These are phyloP conservation scores for Dactylonectria estremocensis DNA, from an alignment of 2,329 filamentous ascomycete genomes.

Conservation along the genomic window DNA sequence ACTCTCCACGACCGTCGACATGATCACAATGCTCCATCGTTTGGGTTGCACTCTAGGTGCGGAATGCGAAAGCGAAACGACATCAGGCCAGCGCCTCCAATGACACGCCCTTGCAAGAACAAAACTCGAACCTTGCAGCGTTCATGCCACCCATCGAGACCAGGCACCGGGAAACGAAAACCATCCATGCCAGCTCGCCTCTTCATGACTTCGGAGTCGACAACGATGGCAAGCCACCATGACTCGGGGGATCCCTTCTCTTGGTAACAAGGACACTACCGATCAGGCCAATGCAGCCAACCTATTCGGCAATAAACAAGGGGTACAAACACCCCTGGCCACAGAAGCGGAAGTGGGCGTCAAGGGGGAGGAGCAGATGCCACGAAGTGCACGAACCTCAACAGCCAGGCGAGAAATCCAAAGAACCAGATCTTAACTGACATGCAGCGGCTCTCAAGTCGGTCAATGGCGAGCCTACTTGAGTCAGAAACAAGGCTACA, in stretches of 20 bases:
- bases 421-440: neutral
- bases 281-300: neutral
- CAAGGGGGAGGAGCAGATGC: conserved; percentile 5
- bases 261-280: neutral
- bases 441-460: neutral
- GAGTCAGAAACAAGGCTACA: neutral
- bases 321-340: neutral
- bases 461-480: conserved; percentile 1
- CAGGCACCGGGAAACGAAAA: conserved; percentile 3
- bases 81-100: neutral
- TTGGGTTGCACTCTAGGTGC: conserved; percentile 19
- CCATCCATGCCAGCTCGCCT: conserved; percentile 11
- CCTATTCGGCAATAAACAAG: conserved; percentile 7
- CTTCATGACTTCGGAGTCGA: neutral
- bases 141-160: neutral
- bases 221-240: conserved; percentile 3
- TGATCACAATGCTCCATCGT: conserved; percentile 1
- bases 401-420: neutral
- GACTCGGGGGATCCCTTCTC: conserved; percentile 4
- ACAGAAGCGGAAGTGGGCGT: neutral
- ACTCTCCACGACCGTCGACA: neutral
- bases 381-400: neutral
- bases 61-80: neutral
- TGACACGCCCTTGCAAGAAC: conserved; percentile 1
- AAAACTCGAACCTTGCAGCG: neutral